These are phyloP conservation scores for Barnettozyma botsteinii DNA, from an alignment of 805 yeast species.

Conservation along the genomic window DNA sequence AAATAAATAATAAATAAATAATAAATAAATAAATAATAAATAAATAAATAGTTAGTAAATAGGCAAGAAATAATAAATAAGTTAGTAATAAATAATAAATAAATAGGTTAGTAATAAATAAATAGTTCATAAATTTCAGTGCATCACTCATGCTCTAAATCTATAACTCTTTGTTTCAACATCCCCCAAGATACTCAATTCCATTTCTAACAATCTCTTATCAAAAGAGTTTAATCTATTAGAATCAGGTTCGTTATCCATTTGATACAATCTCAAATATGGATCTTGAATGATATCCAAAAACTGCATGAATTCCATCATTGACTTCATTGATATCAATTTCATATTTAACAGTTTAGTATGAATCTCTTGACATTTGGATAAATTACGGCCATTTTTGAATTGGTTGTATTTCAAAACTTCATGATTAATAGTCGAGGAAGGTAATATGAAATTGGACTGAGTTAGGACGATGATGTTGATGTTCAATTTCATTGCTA, in stretches of 20 bases:
- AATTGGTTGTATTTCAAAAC: constrained; percentile 9
- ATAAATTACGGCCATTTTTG: constrained; percentile 9
- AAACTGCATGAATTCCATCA: constrained; percentile 9
- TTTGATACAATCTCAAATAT: constrained; percentile 6
- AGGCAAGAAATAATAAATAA: not conserved
- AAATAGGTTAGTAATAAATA: not conserved
- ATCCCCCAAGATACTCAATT: constrained; percentile 17
- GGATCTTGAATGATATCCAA: constrained; percentile 12
- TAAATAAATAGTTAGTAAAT: constrained; percentile 1
- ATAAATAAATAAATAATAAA: constrained; percentile 2
- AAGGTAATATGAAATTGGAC: constrained; percentile 11
- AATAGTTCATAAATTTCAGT: not conserved
- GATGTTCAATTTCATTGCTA: constrained; percentile 16
- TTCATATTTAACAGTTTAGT: constrained; percentile 2
- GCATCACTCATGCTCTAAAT: not conserved
- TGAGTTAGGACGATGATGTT: constrained; percentile 19
- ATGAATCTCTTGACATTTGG: constrained; percentile 11
- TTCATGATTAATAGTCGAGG: constrained; percentile 15
- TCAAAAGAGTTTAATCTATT: constrained; percentile 5
- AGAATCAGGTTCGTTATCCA: constrained; percentile 1
- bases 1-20: not conserved
- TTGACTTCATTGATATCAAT: constrained; percentile 9
- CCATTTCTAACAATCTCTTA: constrained; percentile 17
- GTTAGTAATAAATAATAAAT: not conserved
- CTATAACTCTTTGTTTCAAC: constrained; percentile 11